phyloP scores from a whole-genome alignment of 225 moss, liverwort and hornwort genomes.

The Neckera pumila region DNA sequence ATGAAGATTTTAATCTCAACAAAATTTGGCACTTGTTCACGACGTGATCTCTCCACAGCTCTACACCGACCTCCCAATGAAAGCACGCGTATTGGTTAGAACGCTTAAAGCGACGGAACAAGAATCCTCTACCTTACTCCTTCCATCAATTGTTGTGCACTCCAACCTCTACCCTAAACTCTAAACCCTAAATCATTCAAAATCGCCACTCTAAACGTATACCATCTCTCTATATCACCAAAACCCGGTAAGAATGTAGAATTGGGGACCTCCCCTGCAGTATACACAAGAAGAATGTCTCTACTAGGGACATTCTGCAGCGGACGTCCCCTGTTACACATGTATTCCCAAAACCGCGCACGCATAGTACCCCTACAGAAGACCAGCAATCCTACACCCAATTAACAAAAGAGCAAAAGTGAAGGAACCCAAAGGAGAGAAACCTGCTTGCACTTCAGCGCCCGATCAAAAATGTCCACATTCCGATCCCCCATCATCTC shows the following conservation, averaged over 20 bases:
- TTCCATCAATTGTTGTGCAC: not conserved
- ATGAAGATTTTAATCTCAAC: not conserved
- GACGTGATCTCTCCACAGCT: not conserved
- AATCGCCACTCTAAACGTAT: not conserved
- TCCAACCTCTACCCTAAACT: not conserved
- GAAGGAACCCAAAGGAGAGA: not conserved
- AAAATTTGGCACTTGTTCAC: not conserved
- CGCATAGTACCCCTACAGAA: not conserved
- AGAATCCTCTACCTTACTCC: not conserved
- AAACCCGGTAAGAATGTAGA: not conserved
- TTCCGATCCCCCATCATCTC: conserved; percentile 64
- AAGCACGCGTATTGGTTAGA: not conserved
- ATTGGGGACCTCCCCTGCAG: too few species aligned
- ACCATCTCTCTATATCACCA: not conserved
- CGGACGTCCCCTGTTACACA: not conserved
- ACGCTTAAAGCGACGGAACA: not conserved
- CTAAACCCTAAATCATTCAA: not conserved
- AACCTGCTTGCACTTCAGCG: conserved; percentile 81
- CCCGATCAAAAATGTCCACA: conserved; percentile 79
- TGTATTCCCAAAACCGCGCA: not conserved
- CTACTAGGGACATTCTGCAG: not conserved
- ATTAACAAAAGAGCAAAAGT: not conserved
- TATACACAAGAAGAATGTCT: not conserved
- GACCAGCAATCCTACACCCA: not conserved
- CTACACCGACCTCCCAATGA: not conserved